Evolutionary conservation across 164 flowering plant genomes (phyloP).

Genomic region (Macadamia tetraphylla): DNA sequence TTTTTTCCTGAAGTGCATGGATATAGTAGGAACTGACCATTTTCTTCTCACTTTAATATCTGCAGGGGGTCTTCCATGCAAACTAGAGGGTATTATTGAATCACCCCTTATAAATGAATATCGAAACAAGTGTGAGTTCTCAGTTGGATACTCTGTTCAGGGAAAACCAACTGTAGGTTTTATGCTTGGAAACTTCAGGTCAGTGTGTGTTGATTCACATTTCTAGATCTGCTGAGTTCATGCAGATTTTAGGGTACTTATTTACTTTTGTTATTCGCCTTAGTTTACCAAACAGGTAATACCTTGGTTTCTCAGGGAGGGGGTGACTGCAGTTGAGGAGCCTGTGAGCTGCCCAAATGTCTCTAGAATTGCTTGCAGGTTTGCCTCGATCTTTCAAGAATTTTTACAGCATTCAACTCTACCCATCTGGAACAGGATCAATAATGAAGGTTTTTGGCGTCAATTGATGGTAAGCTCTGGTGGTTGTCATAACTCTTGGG

Average conservation of each 20-base stretch:
- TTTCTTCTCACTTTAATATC: conserved; percentile 1
- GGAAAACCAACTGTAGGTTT: conserved; percentile 86
- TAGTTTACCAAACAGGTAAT: conserved; percentile 2
- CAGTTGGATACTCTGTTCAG: conserved; percentile 70
- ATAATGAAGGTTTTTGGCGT: conserved; percentile 92
- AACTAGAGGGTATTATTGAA: conserved; percentile 74
- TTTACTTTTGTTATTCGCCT: background rate
- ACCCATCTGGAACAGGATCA: conserved; percentile 84
- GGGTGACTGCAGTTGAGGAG: conserved; percentile 86
- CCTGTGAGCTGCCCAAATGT: conserved; percentile 84
- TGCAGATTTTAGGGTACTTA: background rate
- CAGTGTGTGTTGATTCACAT: conserved; percentile 4
- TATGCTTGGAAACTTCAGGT: conserved; percentile 96
- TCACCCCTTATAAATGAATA: conserved; percentile 87
- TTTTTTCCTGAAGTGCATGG: background rate
- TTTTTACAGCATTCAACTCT: conserved; percentile 59
- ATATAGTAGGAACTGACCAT: background rate
- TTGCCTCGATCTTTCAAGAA: conserved; percentile 75
- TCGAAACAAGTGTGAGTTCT: conserved; percentile 95
- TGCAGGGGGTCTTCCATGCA: conserved; percentile 93
- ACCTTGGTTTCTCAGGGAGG: conserved; percentile 57
- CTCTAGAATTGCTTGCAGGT: conserved; percentile 61
- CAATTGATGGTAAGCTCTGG: conserved; percentile 63
- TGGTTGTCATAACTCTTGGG: conserved; percentile 2
- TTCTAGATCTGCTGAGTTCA: conserved; percentile 7